Percentiles rank a stretch among this genome's conserved stretches.
These are phyloP conservation scores for Cocos nucifera DNA, from an alignment of 176 grass and related monocot genomes.

Conservation along the genomic window DNA sequence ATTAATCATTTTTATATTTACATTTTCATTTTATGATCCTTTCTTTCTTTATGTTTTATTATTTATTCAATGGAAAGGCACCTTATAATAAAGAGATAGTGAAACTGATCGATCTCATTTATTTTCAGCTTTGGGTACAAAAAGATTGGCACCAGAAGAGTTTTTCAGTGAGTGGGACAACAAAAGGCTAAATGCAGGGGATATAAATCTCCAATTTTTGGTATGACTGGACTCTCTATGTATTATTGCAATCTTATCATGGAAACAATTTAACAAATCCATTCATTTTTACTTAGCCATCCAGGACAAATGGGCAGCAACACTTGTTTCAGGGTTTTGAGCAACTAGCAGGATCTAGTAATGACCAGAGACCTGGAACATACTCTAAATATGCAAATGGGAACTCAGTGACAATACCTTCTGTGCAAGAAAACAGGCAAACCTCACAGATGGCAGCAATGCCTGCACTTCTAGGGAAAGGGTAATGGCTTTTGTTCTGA, in stretches of 20 bases:
- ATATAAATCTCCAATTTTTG: neutral
- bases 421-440: constrained; percentile 27
- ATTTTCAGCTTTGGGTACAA: constrained; percentile 12
- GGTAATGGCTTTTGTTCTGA: constrained; percentile 38
- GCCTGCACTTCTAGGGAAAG: constrained; percentile 65
- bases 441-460: constrained; percentile 17
- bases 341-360: constrained; percentile 42
- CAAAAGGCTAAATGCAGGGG: constrained; percentile 9
- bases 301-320: constrained; percentile 27
- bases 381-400: constrained; percentile 39
- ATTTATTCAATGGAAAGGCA: too few relatives aligned
- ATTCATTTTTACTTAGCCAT: constrained; percentile 21
- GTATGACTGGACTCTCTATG: neutral
- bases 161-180: constrained; percentile 8
- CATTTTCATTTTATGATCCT: too few relatives aligned
- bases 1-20: too few relatives aligned
- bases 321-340: constrained; percentile 44
- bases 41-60: too few relatives aligned
- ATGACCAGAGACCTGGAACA: constrained; percentile 23
- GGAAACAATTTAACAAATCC: constrained; percentile 9
- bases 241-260: neutral
- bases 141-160: constrained; percentile 6
- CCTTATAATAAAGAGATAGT: too few relatives aligned
- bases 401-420: constrained; percentile 13
- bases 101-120: neutral